phyloP scores from a whole-genome alignment of 1,284 basidiomycete genomes.

The Vanrija pseudolonga region DNA sequence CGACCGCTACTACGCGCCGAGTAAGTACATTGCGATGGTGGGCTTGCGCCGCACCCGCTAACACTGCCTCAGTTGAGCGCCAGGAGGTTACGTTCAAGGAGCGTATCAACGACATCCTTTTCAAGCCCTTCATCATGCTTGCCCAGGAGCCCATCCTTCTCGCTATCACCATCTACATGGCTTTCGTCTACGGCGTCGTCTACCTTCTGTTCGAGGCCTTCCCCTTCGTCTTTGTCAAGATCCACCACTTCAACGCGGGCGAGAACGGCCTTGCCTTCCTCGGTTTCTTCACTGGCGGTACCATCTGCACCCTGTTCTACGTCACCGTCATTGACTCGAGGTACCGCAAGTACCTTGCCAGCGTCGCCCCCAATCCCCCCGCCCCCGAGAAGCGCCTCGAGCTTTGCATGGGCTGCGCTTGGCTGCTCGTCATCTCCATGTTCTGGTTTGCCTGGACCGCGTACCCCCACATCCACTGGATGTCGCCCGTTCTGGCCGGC shows the following conservation, averaged over 20 bases:
- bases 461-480: constrained; percentile 50
- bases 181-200: constrained; percentile 47
- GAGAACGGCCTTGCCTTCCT: constrained; percentile 54
- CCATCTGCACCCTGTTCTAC: constrained; percentile 28
- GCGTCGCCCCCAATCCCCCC: constrained; percentile 24
- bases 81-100: constrained; percentile 20
- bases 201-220: constrained; percentile 47
- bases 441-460: constrained; percentile 53
- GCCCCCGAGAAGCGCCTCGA: constrained; percentile 41
- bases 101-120: constrained; percentile 52
- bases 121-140: constrained; percentile 65
- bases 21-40: constrained; percentile 24
- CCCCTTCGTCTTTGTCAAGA: constrained; percentile 52
- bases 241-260: constrained; percentile 53
- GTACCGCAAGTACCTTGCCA: constrained; percentile 29
- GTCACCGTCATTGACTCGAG: constrained; percentile 24
- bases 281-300: constrained; percentile 51
- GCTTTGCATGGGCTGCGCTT: constrained; percentile 48
- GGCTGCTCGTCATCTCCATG: constrained; percentile 45
- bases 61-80: constrained; percentile 10
- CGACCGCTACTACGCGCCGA: constrained; percentile 56
- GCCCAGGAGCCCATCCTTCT: constrained; percentile 73
- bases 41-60: neutral
- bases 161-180: constrained; percentile 65
- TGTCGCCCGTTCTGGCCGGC: constrained; percentile 51